Base-by-base conservation (phyloP, 2,329 filamentous ascomycete genomes). In the Colletotrichum karsti region DNA sequence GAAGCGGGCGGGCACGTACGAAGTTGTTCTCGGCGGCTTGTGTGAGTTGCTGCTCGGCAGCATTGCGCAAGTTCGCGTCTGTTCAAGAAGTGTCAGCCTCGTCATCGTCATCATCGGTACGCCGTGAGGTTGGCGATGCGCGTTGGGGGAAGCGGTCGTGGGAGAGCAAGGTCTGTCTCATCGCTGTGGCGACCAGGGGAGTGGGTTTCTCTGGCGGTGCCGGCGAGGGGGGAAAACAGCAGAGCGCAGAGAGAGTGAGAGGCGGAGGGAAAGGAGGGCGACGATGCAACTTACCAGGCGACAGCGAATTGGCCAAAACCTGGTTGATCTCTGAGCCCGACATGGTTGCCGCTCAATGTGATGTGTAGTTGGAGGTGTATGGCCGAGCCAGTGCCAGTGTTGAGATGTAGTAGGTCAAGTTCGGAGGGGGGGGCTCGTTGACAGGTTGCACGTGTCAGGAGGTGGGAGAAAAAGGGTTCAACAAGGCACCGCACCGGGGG, bases 291-390 rank as follows among this genome's bases (percentile, higher is more conserved):
- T 81, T 86, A 98, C 96, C 95, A 79, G 95, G 88, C 79, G 95
- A 97, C 84, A 98, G 91, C 82, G 96, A 98, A 87, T 95, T 95
- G 84, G 94, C 91, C 87, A 99, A 92, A 86, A 99, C 95, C 85
- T 94, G 92, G 87, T 95, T 97, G 87, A 98, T 97, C 86, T 98
- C 94, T 92, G 97, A 84, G 86, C 85, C 88, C 82, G 87, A 88
- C 87, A 89, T 94, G 82, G 78, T 86, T 80, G 78, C 75, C 77
- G 77, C 54, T 66, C 62, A 46, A 69, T 42, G 33, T 76, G 44
- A 41, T 48, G 42, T 67, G 58, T 57, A 35, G 58, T 33, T 51
- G 56, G 50, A 71, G 33, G 60, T 58, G 50, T 50, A 55, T 60
- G 55, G 63, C 55, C 54, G 59, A 68, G 54, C 65, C 67, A 64